Evolutionary conservation across 2,329 filamentous ascomycete genomes (phyloP).

Genomic region (Aspergillus tamarii): DNA sequence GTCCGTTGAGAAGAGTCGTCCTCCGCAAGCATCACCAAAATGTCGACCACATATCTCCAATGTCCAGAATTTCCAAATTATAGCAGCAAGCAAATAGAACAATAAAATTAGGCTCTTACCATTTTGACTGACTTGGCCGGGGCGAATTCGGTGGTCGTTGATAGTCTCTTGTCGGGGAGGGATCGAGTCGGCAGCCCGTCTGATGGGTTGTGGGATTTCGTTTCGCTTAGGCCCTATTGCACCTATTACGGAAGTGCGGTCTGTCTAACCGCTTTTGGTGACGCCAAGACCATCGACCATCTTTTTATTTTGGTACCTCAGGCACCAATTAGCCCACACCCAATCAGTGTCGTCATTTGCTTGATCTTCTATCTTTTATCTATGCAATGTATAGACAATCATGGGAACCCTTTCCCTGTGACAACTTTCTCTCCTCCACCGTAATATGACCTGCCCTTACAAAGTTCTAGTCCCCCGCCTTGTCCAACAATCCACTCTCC

Average conservation of each 20-base stretch:
- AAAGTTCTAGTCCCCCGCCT: conserved; percentile 76
- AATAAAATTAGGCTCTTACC: conserved; percentile 40
- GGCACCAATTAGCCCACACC: conserved; percentile 1
- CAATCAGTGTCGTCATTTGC: neutral
- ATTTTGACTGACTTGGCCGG: conserved; percentile 53
- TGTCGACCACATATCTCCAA: conserved; percentile 26
- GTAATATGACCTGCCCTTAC: conserved; percentile 82
- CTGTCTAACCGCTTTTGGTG: conserved; percentile 37
- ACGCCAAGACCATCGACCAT: conserved; percentile 20
- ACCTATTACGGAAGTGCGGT: conserved; percentile 35
- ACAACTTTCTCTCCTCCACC: conserved; percentile 74
- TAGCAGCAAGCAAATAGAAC: conserved; percentile 25
- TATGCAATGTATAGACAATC: neutral
- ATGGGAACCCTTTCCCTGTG: conserved; percentile 54
- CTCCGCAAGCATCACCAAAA: conserved; percentile 9
- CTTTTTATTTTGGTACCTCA: conserved; percentile 21
- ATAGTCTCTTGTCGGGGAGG: conserved; percentile 44
- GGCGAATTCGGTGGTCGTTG: conserved; percentile 46
- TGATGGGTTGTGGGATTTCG: conserved; percentile 47
- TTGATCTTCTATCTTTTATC: neutral
- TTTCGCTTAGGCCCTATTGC: conserved; percentile 49
- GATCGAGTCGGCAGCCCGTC: conserved; percentile 35
- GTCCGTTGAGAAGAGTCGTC: conserved; percentile 8
- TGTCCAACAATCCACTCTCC: conserved; percentile 89
- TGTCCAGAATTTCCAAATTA: conserved; percentile 21